phyloP scores from a whole-genome alignment of 2,329 filamentous ascomycete genomes.

The Calonectria honghensis region DNA sequence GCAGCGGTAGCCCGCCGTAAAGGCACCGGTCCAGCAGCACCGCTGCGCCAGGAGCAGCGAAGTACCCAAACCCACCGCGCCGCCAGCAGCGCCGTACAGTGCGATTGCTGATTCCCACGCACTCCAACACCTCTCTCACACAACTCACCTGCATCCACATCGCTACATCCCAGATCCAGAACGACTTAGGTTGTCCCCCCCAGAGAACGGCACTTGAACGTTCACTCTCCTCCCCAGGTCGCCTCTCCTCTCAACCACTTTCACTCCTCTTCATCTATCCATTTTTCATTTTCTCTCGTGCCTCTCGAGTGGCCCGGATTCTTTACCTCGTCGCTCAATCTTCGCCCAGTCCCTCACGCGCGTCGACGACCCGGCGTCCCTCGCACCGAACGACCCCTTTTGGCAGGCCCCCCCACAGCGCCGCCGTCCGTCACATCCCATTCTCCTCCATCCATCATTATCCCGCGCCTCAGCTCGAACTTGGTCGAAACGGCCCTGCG shows the following conservation, averaged over 20 bases:
- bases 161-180: constrained; percentile 51
- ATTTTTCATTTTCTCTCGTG: constrained; percentile 48
- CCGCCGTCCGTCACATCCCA: constrained; percentile 52
- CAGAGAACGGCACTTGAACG: constrained; percentile 45
- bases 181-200: constrained; percentile 50
- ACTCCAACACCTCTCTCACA: constrained; percentile 37
- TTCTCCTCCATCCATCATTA: constrained; percentile 56
- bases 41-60: constrained; percentile 3
- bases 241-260: constrained; percentile 43
- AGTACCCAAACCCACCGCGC: constrained; percentile 3
- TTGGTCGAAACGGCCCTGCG: constrained; percentile 37
- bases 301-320: constrained; percentile 43
- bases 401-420: constrained; percentile 54
- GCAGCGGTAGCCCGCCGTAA: not conserved
- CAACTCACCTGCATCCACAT: constrained; percentile 50
- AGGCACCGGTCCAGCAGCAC: not conserved
- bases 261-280: constrained; percentile 44
- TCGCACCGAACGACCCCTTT: constrained; percentile 58
- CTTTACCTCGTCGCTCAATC: constrained; percentile 45
- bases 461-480: constrained; percentile 51
- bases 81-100: constrained; percentile 29
- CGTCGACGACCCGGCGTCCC: constrained; percentile 54
- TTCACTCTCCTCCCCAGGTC: constrained; percentile 48
- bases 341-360: constrained; percentile 46
- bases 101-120: constrained; percentile 30